These are phyloP conservation scores for Candida quercuum DNA, from an alignment of 805 yeast species.

Conservation along the genomic window DNA sequence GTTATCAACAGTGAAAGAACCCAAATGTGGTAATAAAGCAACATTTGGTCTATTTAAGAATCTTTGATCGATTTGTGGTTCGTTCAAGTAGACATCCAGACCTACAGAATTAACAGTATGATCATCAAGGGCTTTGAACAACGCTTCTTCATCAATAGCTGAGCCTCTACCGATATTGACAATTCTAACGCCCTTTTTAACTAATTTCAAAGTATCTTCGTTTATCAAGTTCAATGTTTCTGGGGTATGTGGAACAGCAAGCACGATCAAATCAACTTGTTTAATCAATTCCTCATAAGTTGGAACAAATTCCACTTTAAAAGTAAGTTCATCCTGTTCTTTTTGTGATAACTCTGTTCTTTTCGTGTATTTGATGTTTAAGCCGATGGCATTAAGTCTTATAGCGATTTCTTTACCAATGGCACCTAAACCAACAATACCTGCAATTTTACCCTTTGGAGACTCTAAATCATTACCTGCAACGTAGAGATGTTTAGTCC, in stretches of 20 bases:
- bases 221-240: slow-evolving; percentile 54
- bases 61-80: slow-evolving; percentile 48
- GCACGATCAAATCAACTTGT: slow-evolving; percentile 49
- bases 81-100: slow-evolving; percentile 65
- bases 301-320: slow-evolving; percentile 37
- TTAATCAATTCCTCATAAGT: slow-evolving; percentile 39
- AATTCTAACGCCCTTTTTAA: slow-evolving; percentile 52
- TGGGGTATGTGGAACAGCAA: slow-evolving; percentile 63
- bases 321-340: slow-evolving; percentile 35
- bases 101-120: slow-evolving; percentile 66
- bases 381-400: slow-evolving; percentile 53
- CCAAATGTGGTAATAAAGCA: slow-evolving; percentile 64
- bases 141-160: slow-evolving; percentile 61
- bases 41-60: slow-evolving; percentile 57
- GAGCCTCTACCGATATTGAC: slow-evolving; percentile 76
- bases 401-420: slow-evolving; percentile 64
- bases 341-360: slow-evolving; percentile 38
- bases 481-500: slow-evolving; percentile 36
- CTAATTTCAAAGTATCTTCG: slow-evolving; percentile 35
- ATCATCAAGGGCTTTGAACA: slow-evolving; percentile 51
- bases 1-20: slow-evolving; percentile 57
- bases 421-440: slow-evolving; percentile 70
- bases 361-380: slow-evolving; percentile 60
- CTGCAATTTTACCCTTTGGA: slow-evolving; percentile 53
- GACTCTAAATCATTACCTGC: slow-evolving; percentile 43